Base-by-base conservation (phyloP, 257 asterid genomes). In the Datura wrightii region DNA sequence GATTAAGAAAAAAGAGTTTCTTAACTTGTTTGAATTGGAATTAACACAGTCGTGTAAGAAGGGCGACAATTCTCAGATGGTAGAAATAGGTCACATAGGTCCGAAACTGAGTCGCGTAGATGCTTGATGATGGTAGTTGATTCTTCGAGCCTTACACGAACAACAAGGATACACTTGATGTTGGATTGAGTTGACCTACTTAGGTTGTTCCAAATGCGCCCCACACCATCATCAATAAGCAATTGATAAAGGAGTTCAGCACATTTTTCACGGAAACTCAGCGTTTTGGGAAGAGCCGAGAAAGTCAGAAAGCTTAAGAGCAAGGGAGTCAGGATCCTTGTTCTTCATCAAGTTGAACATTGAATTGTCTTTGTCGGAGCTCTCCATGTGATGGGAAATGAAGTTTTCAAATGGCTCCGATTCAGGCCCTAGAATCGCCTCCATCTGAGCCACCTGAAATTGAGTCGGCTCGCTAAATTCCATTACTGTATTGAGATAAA, bases 31-130 rank as follows among this genome's bases (percentile, higher is more conserved):
- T 8, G 93, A 89, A 72, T 86, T 91, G 3, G 97, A 91, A 34
- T 95, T 93, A 1, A 96, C 98, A 70, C 99, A 94, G 66, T 93
- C 95, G 80, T 93, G 92, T 97, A 96, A 94, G 54, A 94, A 96
- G 1, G 99, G 99, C 78, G 94, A 58, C 50, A 96, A 86, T 85
- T 96, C 89, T 92, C 90, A 2, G 93, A 97, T 0, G 97, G 97
- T 37, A 96, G 69, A 76, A 96, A 91, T 13, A 94, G 89, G 1
- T 98, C 94, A 2, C 98, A 98, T 0, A 96, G 92, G 88, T 92
- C 98, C 1, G 99, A 94, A 1, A 96, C 85, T 15, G 98, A 92
- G 63, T 96, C 97, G 39, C 98, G 92, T 0, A 96, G 91, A 90
- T 96, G 93, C 86, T 89, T 93, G 0, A 86, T 85, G 3, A 90